phyloP scores from a whole-genome alignment of 495 filamentous ascomycete genomes.

The Talaromyces wortmannii region DNA sequence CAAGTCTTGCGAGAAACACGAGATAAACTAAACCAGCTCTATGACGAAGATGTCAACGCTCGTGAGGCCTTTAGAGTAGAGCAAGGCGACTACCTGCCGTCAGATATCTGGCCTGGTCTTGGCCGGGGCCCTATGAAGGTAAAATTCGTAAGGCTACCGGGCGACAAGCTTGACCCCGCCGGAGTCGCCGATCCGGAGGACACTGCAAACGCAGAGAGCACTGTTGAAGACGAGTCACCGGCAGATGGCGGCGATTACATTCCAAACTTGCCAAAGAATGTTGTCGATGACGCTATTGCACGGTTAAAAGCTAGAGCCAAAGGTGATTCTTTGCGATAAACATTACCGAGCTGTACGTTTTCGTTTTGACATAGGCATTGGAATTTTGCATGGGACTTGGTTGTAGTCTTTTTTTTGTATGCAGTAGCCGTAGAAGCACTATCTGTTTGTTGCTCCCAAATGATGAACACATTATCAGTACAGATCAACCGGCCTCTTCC shows the following conservation, averaged over 20 bases:
- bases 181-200: constrained; percentile 2
- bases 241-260: constrained; percentile 33
- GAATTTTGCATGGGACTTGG: no score
- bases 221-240: constrained; percentile 1
- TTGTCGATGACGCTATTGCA: constrained; percentile 47
- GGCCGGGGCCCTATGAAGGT: constrained; percentile 52
- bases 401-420: no score
- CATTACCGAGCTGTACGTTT: not conserved
- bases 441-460: not conserved
- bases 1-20: constrained; percentile 67
- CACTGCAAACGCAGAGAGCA: not conserved
- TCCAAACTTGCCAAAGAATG: constrained; percentile 45
- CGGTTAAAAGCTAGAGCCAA: constrained; percentile 25
- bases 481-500: not conserved
- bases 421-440: no score
- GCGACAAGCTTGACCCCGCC: constrained; percentile 18
- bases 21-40: constrained; percentile 66
- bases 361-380: no score
- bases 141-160: constrained; percentile 38
- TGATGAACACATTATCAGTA: constrained; percentile 4
- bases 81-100: constrained; percentile 78
- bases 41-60: constrained; percentile 65
- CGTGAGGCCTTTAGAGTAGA: constrained; percentile 75
- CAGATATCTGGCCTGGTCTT: constrained; percentile 82
- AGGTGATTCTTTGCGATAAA: not conserved